These are phyloP conservation scores for Coemansia sp. DNA, from an alignment of 192 early-diverging fungal species.

Conservation along the genomic window DNA sequence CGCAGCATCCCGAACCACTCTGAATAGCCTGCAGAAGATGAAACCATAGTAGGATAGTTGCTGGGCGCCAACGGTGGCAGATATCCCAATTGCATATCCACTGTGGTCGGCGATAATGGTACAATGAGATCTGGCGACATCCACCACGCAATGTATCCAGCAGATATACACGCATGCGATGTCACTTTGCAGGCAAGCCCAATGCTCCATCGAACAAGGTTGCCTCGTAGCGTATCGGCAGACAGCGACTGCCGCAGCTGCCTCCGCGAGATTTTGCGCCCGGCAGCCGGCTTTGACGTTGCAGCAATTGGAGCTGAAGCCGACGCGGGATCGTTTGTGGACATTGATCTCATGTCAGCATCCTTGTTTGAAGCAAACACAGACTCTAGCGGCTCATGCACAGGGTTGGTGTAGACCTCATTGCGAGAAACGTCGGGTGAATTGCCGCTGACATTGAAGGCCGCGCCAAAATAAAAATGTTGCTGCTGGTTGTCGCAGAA, in stretches of 20 bases:
- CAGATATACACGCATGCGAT: constrained; percentile 17
- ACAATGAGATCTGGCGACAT: constrained; percentile 43
- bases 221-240: constrained; percentile 27
- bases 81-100: constrained; percentile 45
- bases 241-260: constrained; percentile 26
- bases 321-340: not conserved
- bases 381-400: not conserved
- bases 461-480: not conserved
- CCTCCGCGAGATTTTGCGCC: constrained; percentile 31
- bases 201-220: constrained; percentile 25
- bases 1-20: constrained; percentile 55
- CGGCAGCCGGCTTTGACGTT: not conserved
- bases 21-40: constrained; percentile 10
- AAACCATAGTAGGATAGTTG: constrained; percentile 5
- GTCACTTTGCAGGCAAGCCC: constrained; percentile 14
- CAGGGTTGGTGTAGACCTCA: not conserved
- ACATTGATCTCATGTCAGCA: no score
- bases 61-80: not conserved
- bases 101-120: constrained; percentile 28
- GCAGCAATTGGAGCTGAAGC: not conserved
- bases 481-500: not conserved
- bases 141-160: constrained; percentile 41
- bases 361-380: not conserved
- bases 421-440: not conserved
- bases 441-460: no score